These are phyloP conservation scores for Apiospora malaysiana DNA, from an alignment of 2,329 filamentous ascomycete genomes.

Conservation along the genomic window DNA sequence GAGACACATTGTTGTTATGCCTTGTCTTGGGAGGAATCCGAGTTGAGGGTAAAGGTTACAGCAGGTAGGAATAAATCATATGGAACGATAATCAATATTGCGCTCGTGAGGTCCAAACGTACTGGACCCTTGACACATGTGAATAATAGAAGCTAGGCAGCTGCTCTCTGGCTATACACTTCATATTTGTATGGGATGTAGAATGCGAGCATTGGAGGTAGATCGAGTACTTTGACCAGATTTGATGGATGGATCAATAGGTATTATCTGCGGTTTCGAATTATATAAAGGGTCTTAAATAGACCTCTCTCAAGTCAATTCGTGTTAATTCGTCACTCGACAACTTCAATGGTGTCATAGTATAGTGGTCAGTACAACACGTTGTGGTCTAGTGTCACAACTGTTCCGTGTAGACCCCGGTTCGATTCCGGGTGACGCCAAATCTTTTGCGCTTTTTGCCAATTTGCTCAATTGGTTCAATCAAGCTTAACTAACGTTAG, in stretches of 20 bases:
- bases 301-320: neutral
- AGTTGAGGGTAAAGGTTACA: neutral
- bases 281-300: neutral
- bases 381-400: slow-evolving; percentile 14
- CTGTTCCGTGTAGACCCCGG: slow-evolving; percentile 19
- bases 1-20: neutral
- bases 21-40: neutral
- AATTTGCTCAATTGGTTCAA: no score
- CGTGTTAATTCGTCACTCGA: neutral
- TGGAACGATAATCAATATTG: no score
- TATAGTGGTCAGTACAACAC: slow-evolving; percentile 22
- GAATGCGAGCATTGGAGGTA: no score
- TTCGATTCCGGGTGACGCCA: slow-evolving; percentile 21
- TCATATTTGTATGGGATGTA: no score
- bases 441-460: neutral
- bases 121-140: no score
- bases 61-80: no score
- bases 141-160: no score
- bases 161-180: no score
- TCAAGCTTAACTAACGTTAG: no score
- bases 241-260: neutral
- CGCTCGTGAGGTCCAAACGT: no score
- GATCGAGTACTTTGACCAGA: no score
- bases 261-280: neutral
- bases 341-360: slow-evolving; percentile 14